Base-by-base conservation (phyloP, 805 yeast species). In the Wickerhamiella hasegawae region DNA sequence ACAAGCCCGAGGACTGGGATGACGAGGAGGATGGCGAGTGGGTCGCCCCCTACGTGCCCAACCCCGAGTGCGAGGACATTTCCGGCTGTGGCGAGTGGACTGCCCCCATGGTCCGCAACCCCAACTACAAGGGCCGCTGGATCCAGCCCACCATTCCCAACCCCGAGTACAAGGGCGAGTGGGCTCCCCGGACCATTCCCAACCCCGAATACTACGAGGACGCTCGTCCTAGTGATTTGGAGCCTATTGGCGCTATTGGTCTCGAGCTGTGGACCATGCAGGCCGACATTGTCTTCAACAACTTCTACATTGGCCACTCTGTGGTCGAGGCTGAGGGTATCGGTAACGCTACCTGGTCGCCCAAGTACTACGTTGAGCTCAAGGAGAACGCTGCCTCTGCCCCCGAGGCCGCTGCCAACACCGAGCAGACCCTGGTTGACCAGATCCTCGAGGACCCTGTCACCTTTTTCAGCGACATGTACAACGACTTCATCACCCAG, bases 221-320 rank as follows among this genome's bases (percentile, higher is more conserved):
- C 48, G 24, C 19, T 32, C 58, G 47, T 4, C 84, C 90, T 4
- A 62, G 76, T 9, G 62, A 73, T 43, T 55, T 76, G 39, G 75
- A 71, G 45, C 70, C 74, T 23, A 70, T 82, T 43, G 85, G 84
- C 18, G 93, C 79, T 9, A 47, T 83, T 31, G 94, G 93, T 6
- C 80, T 85, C 49, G 96, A 84, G 55, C 61, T 84, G 43, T 84
- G 94, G 94, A 70, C 87, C 32, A 77, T 84, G 75, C 76, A 80
- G 43, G 64, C 65, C 29, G 70, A 79, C 33, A 69, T 83, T 34
- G 46, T 80, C 53, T 81, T 84, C 52, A 82, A 82, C 54, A 81
- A 84, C 58, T 71, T 84, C 41, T 85, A 84, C 53, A 54, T 84
- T 41, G 95, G 95, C 21, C 85, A 81, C 51, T 72, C 80, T 1